A percentile compares a stretch with the other conserved stretches of the same genome.
These are phyloP conservation scores for Plasmodium coatneyi DNA, from an alignment of 169 alveolate species.

Conservation along the genomic window DNA sequence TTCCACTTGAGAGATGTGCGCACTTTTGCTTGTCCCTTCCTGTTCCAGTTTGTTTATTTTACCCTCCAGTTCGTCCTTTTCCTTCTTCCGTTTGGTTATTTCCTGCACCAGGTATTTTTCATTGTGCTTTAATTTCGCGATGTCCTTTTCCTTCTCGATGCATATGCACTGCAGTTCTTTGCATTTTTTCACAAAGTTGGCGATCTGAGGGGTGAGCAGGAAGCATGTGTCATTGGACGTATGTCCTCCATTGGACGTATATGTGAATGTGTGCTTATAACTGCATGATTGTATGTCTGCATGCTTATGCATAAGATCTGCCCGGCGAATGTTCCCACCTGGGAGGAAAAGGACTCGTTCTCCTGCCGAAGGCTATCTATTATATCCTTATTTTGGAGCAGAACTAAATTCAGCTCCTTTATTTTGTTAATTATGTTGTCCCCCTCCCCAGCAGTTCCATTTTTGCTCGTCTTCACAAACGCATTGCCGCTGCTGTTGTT, in stretches of 20 bases:
- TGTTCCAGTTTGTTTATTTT: constrained; percentile 1
- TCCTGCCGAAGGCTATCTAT: constrained; percentile 39
- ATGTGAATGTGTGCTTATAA: background rate
- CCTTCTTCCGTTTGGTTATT: constrained; percentile 12
- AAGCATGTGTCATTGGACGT: background rate
- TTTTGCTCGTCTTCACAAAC: background rate
- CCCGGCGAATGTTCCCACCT: constrained; percentile 10
- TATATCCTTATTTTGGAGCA: constrained; percentile 43
- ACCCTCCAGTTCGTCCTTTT: constrained; percentile 20
- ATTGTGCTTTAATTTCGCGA: constrained; percentile 3
- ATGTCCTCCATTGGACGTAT: background rate
- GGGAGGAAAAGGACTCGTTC: constrained; percentile 48
- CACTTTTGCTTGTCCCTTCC: background rate
- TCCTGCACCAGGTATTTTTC: constrained; percentile 13
- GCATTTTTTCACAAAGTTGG: constrained; percentile 46
- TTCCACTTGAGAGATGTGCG: background rate
- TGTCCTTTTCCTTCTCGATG: constrained; percentile 8
- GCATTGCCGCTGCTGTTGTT: background rate
- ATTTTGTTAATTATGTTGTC: constrained; percentile 59
- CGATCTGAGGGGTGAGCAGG: constrained; percentile 4
- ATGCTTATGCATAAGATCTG: background rate
- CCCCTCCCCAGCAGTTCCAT: constrained; percentile 1
- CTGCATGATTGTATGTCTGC: background rate
- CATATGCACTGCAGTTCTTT: constrained; percentile 44
- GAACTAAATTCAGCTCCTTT: constrained; percentile 37